Percentiles rank a stretch among this genome's conserved stretches.
These are phyloP conservation scores for Quercus mongolica DNA, from an alignment of 306 rosid species.

Conservation along the genomic window DNA sequence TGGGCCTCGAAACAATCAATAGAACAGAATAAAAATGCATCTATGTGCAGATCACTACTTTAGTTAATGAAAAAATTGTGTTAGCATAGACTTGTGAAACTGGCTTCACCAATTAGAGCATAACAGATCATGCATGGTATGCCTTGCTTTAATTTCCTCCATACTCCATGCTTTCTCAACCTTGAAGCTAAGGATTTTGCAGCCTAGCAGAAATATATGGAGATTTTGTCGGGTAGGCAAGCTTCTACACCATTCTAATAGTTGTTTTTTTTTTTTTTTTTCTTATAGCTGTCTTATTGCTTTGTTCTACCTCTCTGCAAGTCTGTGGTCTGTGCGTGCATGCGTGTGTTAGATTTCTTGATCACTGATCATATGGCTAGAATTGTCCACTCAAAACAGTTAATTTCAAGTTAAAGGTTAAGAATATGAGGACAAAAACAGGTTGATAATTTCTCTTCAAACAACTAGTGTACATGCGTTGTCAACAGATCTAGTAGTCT, in stretches of 20 bases:
- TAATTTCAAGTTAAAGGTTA: not conserved
- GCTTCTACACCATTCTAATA: not conserved
- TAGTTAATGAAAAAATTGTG: constrained; percentile 2
- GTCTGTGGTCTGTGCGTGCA: not conserved
- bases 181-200: constrained; percentile 22
- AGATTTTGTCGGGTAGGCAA: not conserved
- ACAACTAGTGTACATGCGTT: constrained; percentile 5
- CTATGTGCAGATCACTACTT: constrained; percentile 4
- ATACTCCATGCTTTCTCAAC: constrained; percentile 6
- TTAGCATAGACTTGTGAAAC: constrained; percentile 13
- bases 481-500: constrained; percentile 21
- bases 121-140: constrained; percentile 27
- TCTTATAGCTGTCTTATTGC: not conserved
- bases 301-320: not conserved
- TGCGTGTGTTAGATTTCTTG: not conserved
- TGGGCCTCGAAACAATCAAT: constrained; percentile 17
- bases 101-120: constrained; percentile 24
- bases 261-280: too few species aligned
- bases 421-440: constrained; percentile 5
- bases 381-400: constrained; percentile 15
- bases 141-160: constrained; percentile 12
- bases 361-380: not conserved
- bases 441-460: not conserved
- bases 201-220: constrained; percentile 5
- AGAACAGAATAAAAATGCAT: constrained; percentile 1